Base-by-base conservation (phyloP, 2,329 filamentous ascomycete species). In the Ophiostoma quercus region DNA sequence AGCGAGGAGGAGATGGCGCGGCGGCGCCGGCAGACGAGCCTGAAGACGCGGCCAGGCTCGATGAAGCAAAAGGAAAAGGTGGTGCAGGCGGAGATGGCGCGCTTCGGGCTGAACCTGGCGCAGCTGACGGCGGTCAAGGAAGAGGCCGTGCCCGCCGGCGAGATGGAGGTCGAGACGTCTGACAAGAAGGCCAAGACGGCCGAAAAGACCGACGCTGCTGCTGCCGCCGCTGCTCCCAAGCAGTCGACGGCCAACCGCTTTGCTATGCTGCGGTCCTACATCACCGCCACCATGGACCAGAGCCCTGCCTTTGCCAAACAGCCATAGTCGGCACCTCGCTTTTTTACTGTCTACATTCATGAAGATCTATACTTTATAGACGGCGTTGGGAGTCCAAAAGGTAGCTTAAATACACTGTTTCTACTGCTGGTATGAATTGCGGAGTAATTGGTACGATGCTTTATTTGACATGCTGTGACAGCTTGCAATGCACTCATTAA, bases 251-350 rank as follows among this genome's bases (percentile, higher is more conserved):
- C 85, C 11, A 87, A 84, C 75, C 83, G 91, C 69, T 97, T 92
- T 90, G 90, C 90, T 39, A 92, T 92, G 19, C 78, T 98, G 78
- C 87, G 94, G 75, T 88, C 84, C 11, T 96, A 94, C 77, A 96
- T 97, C 68, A 90, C 91, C 1, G 85, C 89, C 60, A 97, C 92
- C 0, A 92, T 97, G 88, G 92, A 97, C 80, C 90, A 92, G 79
- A 94, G 94, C 75, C 87, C 90, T 16, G 91, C 90, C 2, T 96
- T 96, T 77, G 78, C 83, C 57, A 73, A 71, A 62, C 54, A 69
- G 65, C 22, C 51, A 19, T 60, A 51, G 19, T 51, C 32, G 7
- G 14, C 22, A 1, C 25, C 14, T 34, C 22, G 1, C 12, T 11
- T 62, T 16, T 16, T 9, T 39, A 29, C 16, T 9, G 7, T 19